Conservation (phyloP, 192 early-diverging fungal genomes). For the Backusella tarrabulga region DNA sequence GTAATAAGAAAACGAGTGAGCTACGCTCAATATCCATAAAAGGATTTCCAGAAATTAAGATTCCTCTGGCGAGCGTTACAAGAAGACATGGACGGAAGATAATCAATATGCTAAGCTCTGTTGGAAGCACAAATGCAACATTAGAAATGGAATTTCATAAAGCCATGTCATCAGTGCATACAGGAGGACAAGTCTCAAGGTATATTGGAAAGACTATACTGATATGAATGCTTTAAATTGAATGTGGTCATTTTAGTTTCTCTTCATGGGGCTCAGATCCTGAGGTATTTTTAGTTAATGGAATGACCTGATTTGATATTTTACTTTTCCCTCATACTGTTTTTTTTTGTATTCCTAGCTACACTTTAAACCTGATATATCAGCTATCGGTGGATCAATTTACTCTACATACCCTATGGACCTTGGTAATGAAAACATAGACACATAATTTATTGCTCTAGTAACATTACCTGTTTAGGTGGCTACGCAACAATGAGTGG, state of each 20-base stretch:
- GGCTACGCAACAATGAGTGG: conserved; percentile 42
- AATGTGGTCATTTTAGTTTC: conserved; percentile 46
- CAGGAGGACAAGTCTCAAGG: conserved; percentile 17
- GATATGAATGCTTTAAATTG: conserved; percentile 23
- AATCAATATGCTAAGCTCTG: conserved; percentile 1
- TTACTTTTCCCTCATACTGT: not conserved
- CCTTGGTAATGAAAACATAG: conserved; percentile 37
- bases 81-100: conserved; percentile 39
- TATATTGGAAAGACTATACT: conserved; percentile 22
- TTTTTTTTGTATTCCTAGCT: conserved; percentile 41
- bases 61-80: conserved; percentile 53
- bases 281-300: conserved; percentile 5
- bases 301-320: not conserved
- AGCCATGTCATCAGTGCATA: conserved; percentile 24
- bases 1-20: conserved; percentile 39
- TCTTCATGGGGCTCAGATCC: conserved; percentile 62
- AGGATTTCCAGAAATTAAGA: conserved; percentile 35
- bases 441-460: not conserved
- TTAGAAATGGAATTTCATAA: conserved; percentile 26
- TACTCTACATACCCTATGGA: conserved; percentile 44
- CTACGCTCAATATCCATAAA: conserved; percentile 9
- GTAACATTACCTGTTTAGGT: conserved; percentile 32
- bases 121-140: conserved; percentile 14
- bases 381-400: conserved; percentile 45
- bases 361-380: conserved; percentile 48